Evolutionary conservation across 352 stramenopile species (phyloP).

Genomic region (Hyaloperonospora arabidopsidis): DNA sequence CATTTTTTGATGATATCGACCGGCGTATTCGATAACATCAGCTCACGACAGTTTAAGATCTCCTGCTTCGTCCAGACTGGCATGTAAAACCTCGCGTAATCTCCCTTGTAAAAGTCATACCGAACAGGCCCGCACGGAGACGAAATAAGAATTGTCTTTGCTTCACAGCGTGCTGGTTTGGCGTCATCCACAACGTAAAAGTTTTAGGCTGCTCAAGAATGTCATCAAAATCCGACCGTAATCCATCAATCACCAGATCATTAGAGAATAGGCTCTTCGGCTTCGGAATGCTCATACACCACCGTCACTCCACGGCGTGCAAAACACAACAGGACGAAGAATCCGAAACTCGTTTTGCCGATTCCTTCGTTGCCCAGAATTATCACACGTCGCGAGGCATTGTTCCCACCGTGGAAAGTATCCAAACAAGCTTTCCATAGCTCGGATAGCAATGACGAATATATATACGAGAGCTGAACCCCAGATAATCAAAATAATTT

Average conservation of each 20-base stretch:
- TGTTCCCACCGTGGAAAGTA: constrained; percentile 12
- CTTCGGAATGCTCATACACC: constrained; percentile 21
- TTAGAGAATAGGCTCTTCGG: neutral
- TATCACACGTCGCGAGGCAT: constrained; percentile 27
- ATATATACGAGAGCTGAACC: neutral
- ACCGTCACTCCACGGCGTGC: constrained; percentile 18
- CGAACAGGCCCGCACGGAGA: constrained; percentile 10
- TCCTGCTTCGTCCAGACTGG: constrained; percentile 21
- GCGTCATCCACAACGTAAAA: constrained; percentile 28
- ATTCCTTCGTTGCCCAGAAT: constrained; percentile 29
- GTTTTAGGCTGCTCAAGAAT: constrained; percentile 24
- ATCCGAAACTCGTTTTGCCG: constrained; percentile 27
- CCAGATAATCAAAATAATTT: neutral
- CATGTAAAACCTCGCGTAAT: neutral
- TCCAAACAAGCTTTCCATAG: constrained; percentile 14
- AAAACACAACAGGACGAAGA: constrained; percentile 21
- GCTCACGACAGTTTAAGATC: constrained; percentile 9
- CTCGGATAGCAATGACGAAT: neutral
- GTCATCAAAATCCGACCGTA: constrained; percentile 16
- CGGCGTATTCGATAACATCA: constrained; percentile 10
- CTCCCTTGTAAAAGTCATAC: constrained; percentile 24
- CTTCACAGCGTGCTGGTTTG: constrained; percentile 12
- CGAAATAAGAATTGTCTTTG: constrained; percentile 27
- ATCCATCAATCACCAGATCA: constrained; percentile 18
- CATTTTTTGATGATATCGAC: constrained; percentile 11